Evolutionary conservation across 805 yeast genomes (phyloP).

Genomic region (Barnettozyma botsteinii): DNA sequence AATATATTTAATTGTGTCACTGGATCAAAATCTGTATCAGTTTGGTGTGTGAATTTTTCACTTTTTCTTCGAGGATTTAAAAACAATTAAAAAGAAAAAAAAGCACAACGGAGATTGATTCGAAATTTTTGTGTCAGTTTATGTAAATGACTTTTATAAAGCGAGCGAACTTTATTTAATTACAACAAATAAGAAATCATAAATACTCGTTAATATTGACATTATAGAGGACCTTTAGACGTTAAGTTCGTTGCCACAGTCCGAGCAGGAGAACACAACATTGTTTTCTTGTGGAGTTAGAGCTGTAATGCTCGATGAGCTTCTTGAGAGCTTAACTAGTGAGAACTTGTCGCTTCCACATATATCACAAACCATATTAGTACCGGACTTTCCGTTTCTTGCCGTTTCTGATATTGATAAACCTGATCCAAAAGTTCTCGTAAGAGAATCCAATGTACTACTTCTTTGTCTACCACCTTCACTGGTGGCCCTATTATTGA

Average conservation of each 20-base stretch:
- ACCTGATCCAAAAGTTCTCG: not conserved
- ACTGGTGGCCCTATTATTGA: conserved; percentile 12
- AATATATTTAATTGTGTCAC: too few species aligned
- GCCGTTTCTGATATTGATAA: not conserved
- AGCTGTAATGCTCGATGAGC: not conserved
- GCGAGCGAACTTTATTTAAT: too few species aligned
- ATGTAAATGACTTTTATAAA: too few species aligned
- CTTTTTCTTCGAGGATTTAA: too few species aligned
- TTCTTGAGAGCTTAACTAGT: conserved; percentile 9
- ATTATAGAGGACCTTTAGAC: too few species aligned
- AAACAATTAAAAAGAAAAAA: too few species aligned
- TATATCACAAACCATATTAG: conserved; percentile 17
- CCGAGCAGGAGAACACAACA: conserved; percentile 21
- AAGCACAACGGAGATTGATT: too few species aligned
- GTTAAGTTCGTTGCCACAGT: conserved; percentile 25
- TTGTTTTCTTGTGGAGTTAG: not conserved
- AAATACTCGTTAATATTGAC: not conserved
- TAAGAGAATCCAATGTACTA: conserved; percentile 14
- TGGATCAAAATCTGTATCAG: not conserved
- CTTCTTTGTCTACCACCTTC: conserved; percentile 5
- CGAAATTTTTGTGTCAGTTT: too few species aligned
- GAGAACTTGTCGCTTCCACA: conserved; percentile 25
- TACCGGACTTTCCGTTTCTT: not conserved
- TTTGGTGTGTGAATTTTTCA: not conserved
- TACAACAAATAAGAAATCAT: too few species aligned